Base-by-base conservation (phyloP, 148 eudicot genomes). In the Fagopyrum homotropicum region DNA sequence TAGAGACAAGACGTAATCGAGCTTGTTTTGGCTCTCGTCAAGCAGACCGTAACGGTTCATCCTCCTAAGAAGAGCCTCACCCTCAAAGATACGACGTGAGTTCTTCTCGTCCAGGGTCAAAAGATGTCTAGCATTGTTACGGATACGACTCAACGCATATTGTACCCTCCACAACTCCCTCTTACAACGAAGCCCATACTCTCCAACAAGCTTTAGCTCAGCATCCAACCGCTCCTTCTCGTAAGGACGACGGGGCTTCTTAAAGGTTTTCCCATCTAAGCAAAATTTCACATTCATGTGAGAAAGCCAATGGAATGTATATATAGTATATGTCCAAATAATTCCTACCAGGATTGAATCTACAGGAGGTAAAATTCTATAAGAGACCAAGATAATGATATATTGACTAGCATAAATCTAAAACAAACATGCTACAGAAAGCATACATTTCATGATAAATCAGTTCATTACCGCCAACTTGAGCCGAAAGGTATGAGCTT, bases 151-250 rank as follows among this genome's bases (percentile, higher is more conserved):
- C 45, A 63, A 29, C 5, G 69, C 45, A 5, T 63, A 63, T 10
- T 63, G 69, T 4, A 63, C 69, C 7, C 69, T 63, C 69, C 26
- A 81, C 17, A 81, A 76, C 76, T 81, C 84, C 46, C 84, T 81
- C 77, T 82, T 82, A 76, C 81, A 78, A 19, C 84, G 73, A 29
- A 82, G 84, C 60, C 84, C 84, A 3, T 82, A 82, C 51, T 82
- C 84, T 7, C 84, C 81, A 45, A 82, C 84, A 6, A 82, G 84
- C 79, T 82, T 82, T 63, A 82, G 70, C 69, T 82, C 84, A 72
- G 84, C 79, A 75, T 82, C 84, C 79, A 82, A 78, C 10, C 84
- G 76, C 61, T 82, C 84, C 81, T 82, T 82, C 81, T 82, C 84
- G 19, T 82, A 82, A 3, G 84, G 84, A 73, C 84, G 84, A 43